Conservation (phyloP, 768 basidiomycete genomes). For the Trametes sanguinea region DNA sequence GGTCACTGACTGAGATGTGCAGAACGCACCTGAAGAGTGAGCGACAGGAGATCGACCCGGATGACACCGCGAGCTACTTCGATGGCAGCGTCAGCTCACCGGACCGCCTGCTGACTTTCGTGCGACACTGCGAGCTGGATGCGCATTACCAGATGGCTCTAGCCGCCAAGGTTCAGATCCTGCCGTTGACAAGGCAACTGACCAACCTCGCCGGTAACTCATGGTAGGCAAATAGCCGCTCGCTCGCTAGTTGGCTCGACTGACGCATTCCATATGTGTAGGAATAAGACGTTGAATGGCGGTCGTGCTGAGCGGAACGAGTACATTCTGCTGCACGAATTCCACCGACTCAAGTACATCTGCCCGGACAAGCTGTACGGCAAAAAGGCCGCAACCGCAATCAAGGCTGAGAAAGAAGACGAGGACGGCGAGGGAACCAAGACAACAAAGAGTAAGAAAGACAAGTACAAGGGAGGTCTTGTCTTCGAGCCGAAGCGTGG, state of each 20-base stretch:
- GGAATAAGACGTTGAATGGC: conserved; percentile 97
- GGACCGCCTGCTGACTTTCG: conserved; percentile 80
- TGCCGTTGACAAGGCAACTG: conserved; percentile 89
- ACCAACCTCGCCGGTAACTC: conserved; percentile 97
- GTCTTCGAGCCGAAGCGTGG: conserved; percentile 97
- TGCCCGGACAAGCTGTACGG: conserved; percentile 93
- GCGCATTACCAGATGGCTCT: conserved; percentile 98
- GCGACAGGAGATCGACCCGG: conserved; percentile 93
- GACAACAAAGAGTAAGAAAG: conserved; percentile 67
- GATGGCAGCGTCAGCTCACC: conserved; percentile 80
- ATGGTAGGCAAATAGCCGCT: conserved; percentile 57
- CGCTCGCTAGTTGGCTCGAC: background rate
- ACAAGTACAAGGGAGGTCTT: conserved; percentile 98
- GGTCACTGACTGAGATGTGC: conserved; percentile 98
- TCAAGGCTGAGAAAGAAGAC: conserved; percentile 55
- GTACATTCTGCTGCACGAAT: conserved; percentile 97
- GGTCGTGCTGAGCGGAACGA: conserved; percentile 99
- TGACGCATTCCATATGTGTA: conserved; percentile 32
- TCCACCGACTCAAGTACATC: conserved; percentile 93
- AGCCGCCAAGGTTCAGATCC: conserved; percentile 87
- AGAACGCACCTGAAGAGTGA: conserved; percentile 82
- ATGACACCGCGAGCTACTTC: conserved; percentile 89
- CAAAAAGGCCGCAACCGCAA: conserved; percentile 60
- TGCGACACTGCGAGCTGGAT: conserved; percentile 93
- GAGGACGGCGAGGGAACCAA: conserved; percentile 47